Percentiles rank a stretch among this genome's conserved stretches.
These are phyloP conservation scores for Botrytis tulipae DNA, from an alignment of 2,329 filamentous ascomycete genomes.

Conservation along the genomic window DNA sequence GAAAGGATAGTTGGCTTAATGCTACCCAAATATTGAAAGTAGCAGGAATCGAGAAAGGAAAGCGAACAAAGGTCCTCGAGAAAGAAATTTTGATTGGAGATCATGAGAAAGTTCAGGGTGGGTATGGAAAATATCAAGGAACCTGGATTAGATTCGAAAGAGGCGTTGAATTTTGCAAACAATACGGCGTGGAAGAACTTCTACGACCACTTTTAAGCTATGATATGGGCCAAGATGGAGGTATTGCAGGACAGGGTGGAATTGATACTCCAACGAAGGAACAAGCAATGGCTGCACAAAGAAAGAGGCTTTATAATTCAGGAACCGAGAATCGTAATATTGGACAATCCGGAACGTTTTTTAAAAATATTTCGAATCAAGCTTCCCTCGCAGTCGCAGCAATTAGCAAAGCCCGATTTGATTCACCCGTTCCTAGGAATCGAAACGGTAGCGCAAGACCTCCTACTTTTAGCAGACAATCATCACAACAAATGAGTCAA, in stretches of 20 bases:
- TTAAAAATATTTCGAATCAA: constrained; percentile 93
- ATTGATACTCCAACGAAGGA: constrained; percentile 97
- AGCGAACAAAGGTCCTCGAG: constrained; percentile 94
- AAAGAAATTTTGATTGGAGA: constrained; percentile 96
- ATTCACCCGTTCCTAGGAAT: constrained; percentile 73
- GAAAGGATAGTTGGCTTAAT: constrained; percentile 94
- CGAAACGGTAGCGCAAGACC: constrained; percentile 60
- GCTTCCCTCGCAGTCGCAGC: constrained; percentile 91
- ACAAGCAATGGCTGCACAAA: constrained; percentile 93
- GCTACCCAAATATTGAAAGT: constrained; percentile 98
- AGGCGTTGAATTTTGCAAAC: constrained; percentile 85
- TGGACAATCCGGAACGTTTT: constrained; percentile 80
- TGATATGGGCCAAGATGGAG: constrained; percentile 75
- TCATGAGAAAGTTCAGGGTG: constrained; percentile 97
- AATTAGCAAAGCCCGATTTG: constrained; percentile 92
- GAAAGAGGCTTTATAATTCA: constrained; percentile 87
- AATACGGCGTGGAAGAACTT: constrained; percentile 74
- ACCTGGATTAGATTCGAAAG: constrained; percentile 97
- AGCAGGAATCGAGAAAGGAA: constrained; percentile 94
- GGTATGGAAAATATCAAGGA: constrained; percentile 98
- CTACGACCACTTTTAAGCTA: constrained; percentile 74
- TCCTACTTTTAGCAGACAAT: constrained; percentile 69
- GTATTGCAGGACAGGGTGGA: constrained; percentile 66
- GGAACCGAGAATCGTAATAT: constrained; percentile 66
- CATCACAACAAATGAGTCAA: constrained; percentile 65